Conservation (phyloP, 106 monocot species). For the Triglochin maritima region DNA sequence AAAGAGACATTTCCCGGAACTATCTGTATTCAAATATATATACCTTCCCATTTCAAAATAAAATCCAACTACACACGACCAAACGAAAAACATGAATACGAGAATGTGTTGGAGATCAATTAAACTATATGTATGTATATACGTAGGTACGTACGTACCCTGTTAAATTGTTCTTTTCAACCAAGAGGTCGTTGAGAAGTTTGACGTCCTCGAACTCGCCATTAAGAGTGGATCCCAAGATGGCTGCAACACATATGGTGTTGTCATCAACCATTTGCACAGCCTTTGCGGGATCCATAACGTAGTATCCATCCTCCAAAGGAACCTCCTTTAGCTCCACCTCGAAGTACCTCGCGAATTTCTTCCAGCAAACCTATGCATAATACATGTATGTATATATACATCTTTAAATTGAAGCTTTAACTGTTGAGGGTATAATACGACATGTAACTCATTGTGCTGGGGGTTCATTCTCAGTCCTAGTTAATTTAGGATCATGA, state of each 20-base stretch:
- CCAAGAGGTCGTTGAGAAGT: slow-evolving; percentile 20
- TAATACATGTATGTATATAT: neutral
- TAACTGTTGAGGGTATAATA: no score
- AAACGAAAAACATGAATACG: no score
- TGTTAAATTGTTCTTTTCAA: slow-evolving; percentile 12
- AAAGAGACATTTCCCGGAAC: no score
- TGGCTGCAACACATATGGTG: slow-evolving; percentile 25
- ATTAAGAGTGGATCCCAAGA: slow-evolving; percentile 24
- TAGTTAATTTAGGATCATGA: no score
- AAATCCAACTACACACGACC: no score
- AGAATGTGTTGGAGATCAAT: no score
- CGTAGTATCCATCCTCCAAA: slow-evolving; percentile 18
- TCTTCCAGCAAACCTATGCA: slow-evolving; percentile 21
- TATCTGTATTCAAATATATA: no score
- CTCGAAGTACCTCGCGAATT: slow-evolving; percentile 26
- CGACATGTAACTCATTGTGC: no score
- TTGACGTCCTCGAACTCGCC: slow-evolving; percentile 29
- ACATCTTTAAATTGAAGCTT: no score
- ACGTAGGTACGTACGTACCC: slow-evolving; percentile 4
- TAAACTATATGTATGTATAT: neutral
- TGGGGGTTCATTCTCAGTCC: no score
- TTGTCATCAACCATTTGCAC: slow-evolving; percentile 24
- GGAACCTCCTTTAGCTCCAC: slow-evolving; percentile 21
- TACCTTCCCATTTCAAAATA: no score
- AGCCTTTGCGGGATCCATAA: slow-evolving; percentile 23